phyloP scores from a whole-genome alignment of 345 rosid species.

The Anacardium occidentale region DNA sequence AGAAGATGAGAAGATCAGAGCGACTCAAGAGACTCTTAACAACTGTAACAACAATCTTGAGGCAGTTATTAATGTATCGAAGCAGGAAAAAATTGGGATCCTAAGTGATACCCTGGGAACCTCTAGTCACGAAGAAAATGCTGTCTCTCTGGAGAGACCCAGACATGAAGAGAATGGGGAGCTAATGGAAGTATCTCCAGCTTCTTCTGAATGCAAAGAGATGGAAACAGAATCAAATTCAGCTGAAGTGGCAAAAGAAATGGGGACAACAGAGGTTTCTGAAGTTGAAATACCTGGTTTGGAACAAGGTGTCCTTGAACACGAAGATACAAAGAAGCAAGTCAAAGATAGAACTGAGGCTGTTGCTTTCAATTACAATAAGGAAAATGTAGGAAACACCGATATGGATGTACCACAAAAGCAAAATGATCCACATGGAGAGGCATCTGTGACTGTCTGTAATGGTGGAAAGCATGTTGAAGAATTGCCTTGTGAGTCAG shows the following conservation, averaged over 20 bases:
- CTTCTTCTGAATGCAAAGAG: conserved; percentile 33
- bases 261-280: conserved; percentile 37
- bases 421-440: conserved; percentile 29
- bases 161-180: conserved; percentile 27
- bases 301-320: conserved; percentile 35
- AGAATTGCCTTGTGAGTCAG: conserved; percentile 39
- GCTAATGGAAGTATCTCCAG: conserved; percentile 29
- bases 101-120: conserved; percentile 30
- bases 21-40: conserved; percentile 27
- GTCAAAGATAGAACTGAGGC: conserved; percentile 31
- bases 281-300: conserved; percentile 42
- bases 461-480: conserved; percentile 39
- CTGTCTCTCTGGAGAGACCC: conserved; percentile 28
- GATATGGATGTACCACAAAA: conserved; percentile 34
- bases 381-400: conserved; percentile 30
- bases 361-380: conserved; percentile 28
- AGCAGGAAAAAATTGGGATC: conserved; percentile 25
- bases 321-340: conserved; percentile 36
- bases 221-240: conserved; percentile 37
- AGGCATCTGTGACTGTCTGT: conserved; percentile 29
- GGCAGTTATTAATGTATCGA: conserved; percentile 23
- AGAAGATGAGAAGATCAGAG: conserved; percentile 33
- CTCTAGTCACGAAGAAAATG: conserved; percentile 17
- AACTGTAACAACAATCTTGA: conserved; percentile 21
- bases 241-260: conserved; percentile 35